Percentiles rank a stretch among this genome's conserved stretches.
Conservation (phyloP, 2,329 filamentous ascomycete genomes). For the Curvularia sp. region DNA sequence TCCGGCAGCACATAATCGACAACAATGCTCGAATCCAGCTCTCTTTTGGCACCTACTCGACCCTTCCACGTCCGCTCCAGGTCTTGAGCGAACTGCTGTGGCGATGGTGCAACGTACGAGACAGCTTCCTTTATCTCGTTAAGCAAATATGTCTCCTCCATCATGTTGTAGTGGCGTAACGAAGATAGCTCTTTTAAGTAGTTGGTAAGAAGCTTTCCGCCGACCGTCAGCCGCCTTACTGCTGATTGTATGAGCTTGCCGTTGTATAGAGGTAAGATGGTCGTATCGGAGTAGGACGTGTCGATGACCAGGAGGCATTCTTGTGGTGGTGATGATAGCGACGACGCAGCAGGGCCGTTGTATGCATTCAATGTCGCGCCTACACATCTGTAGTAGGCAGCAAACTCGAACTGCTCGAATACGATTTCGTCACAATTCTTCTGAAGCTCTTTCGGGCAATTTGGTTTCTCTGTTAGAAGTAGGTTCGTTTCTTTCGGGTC, state of each 20-base stretch:
- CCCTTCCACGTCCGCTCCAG: slow-evolving; percentile 83
- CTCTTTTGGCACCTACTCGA: slow-evolving; percentile 63
- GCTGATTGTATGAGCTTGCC: slow-evolving; percentile 82
- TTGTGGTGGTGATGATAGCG: slow-evolving; percentile 62
- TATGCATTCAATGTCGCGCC: slow-evolving; percentile 81
- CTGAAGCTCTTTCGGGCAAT: slow-evolving; percentile 80
- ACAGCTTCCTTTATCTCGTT: slow-evolving; percentile 94
- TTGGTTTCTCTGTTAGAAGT: slow-evolving; percentile 84
- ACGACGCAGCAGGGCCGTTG: slow-evolving; percentile 59
- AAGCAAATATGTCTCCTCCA: slow-evolving; percentile 90
- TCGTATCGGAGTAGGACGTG: slow-evolving; percentile 91
- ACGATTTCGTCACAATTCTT: slow-evolving; percentile 94
- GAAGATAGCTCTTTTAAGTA: slow-evolving; percentile 89
- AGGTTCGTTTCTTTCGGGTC: slow-evolving; percentile 84
- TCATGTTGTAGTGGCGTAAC: slow-evolving; percentile 91
- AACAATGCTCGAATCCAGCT: slow-evolving; percentile 65
- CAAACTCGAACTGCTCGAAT: slow-evolving; percentile 96
- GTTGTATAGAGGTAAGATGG: slow-evolving; percentile 82
- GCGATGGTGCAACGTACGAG: slow-evolving; percentile 78
- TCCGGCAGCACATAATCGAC: slow-evolving; percentile 94
- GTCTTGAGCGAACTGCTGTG: slow-evolving; percentile 67
- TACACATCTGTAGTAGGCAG: slow-evolving; percentile 78
- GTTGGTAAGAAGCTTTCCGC: slow-evolving; percentile 92
- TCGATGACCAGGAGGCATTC: slow-evolving; percentile 91
- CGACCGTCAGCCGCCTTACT: slow-evolving; percentile 84